Conservation (phyloP, 2,329 filamentous ascomycete genomes). For the Diaporthe sp. region DNA sequence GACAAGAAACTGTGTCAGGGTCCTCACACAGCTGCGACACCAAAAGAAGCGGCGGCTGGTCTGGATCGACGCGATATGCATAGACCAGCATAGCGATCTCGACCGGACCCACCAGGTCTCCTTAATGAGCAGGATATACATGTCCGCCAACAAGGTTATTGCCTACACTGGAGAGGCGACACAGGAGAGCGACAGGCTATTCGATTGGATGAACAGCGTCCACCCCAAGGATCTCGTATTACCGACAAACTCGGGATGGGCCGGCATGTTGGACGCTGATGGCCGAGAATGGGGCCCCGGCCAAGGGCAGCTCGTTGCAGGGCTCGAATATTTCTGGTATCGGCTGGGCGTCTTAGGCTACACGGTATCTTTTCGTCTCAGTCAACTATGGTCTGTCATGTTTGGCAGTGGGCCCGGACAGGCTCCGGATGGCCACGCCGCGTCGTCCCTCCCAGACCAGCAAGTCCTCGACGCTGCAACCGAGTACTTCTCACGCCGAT, state of each 20-base stretch:
- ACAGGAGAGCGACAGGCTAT: neutral
- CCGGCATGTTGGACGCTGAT: neutral
- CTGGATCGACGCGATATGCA: constrained; percentile 10
- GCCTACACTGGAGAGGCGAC: neutral
- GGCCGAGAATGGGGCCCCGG: neutral
- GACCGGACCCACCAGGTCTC: constrained; percentile 1
- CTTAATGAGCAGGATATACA: neutral
- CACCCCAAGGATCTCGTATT: neutral
- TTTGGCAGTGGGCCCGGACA: neutral
- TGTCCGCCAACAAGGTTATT: neutral
- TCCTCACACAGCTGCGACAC: neutral
- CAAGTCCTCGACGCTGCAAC: neutral
- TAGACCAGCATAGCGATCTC: neutral
- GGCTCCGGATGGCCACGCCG: neutral
- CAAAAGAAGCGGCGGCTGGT: neutral
- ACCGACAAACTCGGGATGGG: neutral
- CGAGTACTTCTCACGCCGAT: neutral
- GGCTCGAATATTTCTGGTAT: neutral
- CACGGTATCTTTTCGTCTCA: neutral
- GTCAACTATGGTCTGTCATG: neutral
- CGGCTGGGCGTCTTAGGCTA: neutral
- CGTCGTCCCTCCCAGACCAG: neutral
- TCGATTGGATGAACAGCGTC: neutral
- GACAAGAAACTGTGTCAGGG: neutral
- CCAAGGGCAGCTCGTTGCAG: neutral